phyloP scores from a whole-genome alignment of 2,329 filamentous ascomycete species.

The Clathrospora elynae region DNA sequence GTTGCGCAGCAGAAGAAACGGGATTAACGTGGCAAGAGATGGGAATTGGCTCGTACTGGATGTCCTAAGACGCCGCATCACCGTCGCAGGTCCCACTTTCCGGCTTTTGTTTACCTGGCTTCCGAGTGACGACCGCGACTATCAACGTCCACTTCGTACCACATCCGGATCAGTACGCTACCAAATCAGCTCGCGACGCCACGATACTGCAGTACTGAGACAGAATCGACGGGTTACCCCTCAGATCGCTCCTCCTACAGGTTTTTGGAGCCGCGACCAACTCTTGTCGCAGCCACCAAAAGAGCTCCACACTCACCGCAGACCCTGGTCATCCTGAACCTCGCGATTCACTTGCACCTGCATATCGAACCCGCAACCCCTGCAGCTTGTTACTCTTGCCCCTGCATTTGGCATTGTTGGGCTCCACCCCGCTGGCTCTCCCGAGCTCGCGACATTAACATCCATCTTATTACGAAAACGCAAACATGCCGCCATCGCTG shows the following conservation, averaged over 20 bases:
- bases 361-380: slow-evolving; percentile 12
- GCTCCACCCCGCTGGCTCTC: slow-evolving; percentile 1
- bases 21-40: neutral
- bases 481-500: slow-evolving; percentile 37
- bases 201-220: slow-evolving; percentile 16
- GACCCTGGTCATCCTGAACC: slow-evolving; percentile 12
- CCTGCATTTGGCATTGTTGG: neutral
- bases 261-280: neutral
- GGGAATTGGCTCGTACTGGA: neutral
- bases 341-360: slow-evolving; percentile 7
- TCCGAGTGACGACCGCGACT: neutral
- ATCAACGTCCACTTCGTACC: neutral
- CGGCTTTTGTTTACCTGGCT: neutral
- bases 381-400: slow-evolving; percentile 4
- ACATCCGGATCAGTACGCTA: neutral
- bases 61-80: neutral
- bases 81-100: too few relatives aligned
- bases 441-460: slow-evolving; percentile 11
- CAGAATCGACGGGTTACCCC: slow-evolving; percentile 5
- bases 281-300: neutral
- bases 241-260: too few relatives aligned
- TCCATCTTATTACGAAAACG: slow-evolving; percentile 5
- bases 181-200: slow-evolving; percentile 8
- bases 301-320: slow-evolving; percentile 1
- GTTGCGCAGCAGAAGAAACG: neutral